Base-by-base conservation (phyloP, 371 early-diverging fungal genomes). In the Batkoa obscura region DNA sequence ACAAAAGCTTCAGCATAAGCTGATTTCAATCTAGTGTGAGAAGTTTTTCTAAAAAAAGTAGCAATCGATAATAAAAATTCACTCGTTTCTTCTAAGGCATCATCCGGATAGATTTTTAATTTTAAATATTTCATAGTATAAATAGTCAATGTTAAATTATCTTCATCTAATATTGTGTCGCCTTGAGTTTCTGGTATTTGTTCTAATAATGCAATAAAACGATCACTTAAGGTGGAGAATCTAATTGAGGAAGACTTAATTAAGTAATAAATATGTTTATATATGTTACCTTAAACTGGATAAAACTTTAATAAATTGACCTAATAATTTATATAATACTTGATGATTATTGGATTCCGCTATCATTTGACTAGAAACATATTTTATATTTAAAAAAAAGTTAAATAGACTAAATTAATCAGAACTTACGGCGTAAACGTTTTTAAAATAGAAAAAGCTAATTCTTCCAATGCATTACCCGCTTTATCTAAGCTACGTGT, bases 141-240 rank as follows among this genome's bases (percentile, higher is more conserved):
- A 57, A 95, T 86, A 13, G 92, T 64, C 68, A 90, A 71, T 38
- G 90, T 91, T 58, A 87, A 76, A 57, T 86, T 84, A 52, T 75
- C 71, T 56, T 94, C 94, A 55, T 81, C 72, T 65, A 64, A 67
- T 45, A 59, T 72, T 48, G 62, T 70, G 56, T 67, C 63, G 60
- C 69, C 68, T 48, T 61, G 70, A 58, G 67, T 64, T 59, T 70
- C 67, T 53, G 78, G 75, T 30, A 62, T 63, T 61, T 81, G 79
- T 60, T 84, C 86, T 31, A 90, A 66, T 66, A 90, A 89, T 3
- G 87, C 83, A 43, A 92, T 84, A 55, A 91, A 94, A 33, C 90
- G 78, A 63, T 92, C 94, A 58, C 88, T 88, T 58, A 94, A 90
- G 8, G 92, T 86, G 0, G 85, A 80, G 67, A 96, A 95, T 50